Evolutionary conservation across 129 eudicot species (phyloP).

Genomic region (Artemisia argyi): DNA sequence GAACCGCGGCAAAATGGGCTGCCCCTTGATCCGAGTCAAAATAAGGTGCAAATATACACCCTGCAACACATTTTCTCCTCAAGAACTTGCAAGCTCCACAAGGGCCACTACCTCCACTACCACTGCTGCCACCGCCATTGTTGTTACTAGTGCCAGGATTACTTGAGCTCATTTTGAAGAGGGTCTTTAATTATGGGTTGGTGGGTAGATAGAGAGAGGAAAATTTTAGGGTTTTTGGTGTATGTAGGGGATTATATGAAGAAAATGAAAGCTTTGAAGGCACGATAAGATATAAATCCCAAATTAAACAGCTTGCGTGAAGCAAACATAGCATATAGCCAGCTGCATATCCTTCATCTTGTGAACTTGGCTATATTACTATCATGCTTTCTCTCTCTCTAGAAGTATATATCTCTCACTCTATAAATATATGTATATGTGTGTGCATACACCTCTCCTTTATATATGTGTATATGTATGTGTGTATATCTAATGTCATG

Average conservation of each 20-base stretch:
- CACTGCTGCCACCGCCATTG: conserved; percentile 20
- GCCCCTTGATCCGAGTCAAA: conserved; percentile 64
- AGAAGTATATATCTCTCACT: background rate
- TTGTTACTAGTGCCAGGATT: conserved; percentile 32
- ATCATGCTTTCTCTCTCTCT: conserved; percentile 18
- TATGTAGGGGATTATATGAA: conserved; percentile 33
- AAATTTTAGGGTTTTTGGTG: too few species aligned
- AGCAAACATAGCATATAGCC: conserved; percentile 93
- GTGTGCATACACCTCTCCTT: background rate
- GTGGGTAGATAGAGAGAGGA: conserved; percentile 18
- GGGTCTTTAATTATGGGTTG: conserved; percentile 27
- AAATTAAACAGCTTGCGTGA: conserved; percentile 90
- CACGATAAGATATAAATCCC: conserved; percentile 73
- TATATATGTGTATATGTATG: background rate
- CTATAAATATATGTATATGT: background rate
- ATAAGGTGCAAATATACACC: conserved; percentile 65
- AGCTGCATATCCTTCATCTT: conserved; percentile 42
- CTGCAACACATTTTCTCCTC: conserved; percentile 57
- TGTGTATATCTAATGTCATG: conserved; percentile 5
- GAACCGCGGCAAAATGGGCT: conserved; percentile 56
- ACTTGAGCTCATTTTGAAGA: conserved; percentile 27
- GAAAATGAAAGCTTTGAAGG: conserved; percentile 74
- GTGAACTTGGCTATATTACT: conserved; percentile 33
- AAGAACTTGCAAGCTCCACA: conserved; percentile 74
- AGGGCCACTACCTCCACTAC: conserved; percentile 39